Evolutionary conservation across 176 grass and related monocot species (phyloP).

Genomic region (Paspalum notatum): DNA sequence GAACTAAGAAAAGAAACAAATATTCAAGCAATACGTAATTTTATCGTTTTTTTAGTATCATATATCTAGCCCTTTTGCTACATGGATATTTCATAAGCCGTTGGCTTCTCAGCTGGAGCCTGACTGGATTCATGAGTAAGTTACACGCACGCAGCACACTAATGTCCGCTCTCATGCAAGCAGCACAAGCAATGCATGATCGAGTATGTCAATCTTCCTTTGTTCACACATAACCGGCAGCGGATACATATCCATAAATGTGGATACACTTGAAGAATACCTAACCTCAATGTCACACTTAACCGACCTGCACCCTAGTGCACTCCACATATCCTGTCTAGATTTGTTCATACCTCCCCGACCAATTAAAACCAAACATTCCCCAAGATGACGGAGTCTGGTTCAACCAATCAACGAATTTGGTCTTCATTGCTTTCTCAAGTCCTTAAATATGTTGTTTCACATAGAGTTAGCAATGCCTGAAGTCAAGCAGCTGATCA

Average conservation of each 20-base stretch:
- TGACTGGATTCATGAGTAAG: slow-evolving; percentile 28
- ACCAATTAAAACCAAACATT: neutral
- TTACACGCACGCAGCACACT: neutral
- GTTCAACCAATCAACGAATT: slow-evolving; percentile 31
- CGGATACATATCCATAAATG: slow-evolving; percentile 19
- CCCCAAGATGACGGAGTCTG: neutral
- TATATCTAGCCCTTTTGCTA: neutral
- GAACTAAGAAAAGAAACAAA: neutral
- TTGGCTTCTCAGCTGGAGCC: slow-evolving; percentile 14
- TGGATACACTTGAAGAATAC: slow-evolving; percentile 4
- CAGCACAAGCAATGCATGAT: slow-evolving; percentile 27
- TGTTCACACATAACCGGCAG: slow-evolving; percentile 39
- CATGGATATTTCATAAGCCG: neutral
- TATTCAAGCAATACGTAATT: neutral
- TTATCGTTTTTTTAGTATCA: neutral
- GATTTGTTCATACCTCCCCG: slow-evolving; percentile 32
- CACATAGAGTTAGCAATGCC: neutral
- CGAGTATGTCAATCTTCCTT: slow-evolving; percentile 7
- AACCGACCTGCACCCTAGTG: slow-evolving; percentile 7
- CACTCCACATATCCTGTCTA: slow-evolving; percentile 30
- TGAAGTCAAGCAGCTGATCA: slow-evolving; percentile 7
- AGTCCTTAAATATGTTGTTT: neutral
- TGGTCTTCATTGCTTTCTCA: slow-evolving; percentile 15
- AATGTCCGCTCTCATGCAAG: neutral
- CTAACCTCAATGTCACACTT: slow-evolving; percentile 34